phyloP scores from a whole-genome alignment of 208 protist genomes.

The Novymonas esmeraldas region DNA sequence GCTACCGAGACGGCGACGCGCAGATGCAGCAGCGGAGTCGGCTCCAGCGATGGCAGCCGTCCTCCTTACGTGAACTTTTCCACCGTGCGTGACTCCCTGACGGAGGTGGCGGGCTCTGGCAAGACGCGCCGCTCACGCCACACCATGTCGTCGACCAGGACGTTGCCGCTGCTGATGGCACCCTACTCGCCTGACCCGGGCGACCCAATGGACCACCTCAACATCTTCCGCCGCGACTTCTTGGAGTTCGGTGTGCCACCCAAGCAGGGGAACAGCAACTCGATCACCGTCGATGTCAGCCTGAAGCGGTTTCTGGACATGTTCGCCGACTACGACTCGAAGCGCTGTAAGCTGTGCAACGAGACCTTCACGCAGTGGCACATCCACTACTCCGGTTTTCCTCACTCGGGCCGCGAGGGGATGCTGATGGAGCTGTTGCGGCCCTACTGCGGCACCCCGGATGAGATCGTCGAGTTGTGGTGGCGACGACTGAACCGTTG shows the following conservation, averaged over 20 bases:
- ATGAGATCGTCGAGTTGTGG: conserved; percentile 77
- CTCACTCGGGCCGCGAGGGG: conserved; percentile 73
- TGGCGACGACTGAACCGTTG: conserved; percentile 64
- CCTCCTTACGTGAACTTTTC: too few relatives aligned
- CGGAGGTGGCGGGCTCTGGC: too few relatives aligned
- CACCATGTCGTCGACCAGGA: too few relatives aligned
- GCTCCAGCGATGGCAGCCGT: too few relatives aligned
- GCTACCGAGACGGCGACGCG: too few relatives aligned
- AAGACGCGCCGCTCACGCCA: too few relatives aligned
- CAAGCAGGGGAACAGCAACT: conserved; percentile 3
- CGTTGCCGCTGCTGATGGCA: conserved; percentile 13
- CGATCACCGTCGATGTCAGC: conserved; percentile 67
- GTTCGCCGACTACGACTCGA: conserved; percentile 80
- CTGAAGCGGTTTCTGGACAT: conserved; percentile 71
- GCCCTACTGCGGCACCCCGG: conserved; percentile 79
- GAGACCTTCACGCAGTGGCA: conserved; percentile 83
- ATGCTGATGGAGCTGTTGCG: conserved; percentile 83
- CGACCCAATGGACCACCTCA: conserved; percentile 45
- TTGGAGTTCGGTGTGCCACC: conserved; percentile 11
- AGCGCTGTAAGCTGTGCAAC: conserved; percentile 89
- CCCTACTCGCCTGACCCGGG: conserved; percentile 2
- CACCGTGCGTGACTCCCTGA: too few relatives aligned
- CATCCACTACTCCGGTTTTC: conserved; percentile 60
- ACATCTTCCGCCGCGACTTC: conserved; percentile 79
- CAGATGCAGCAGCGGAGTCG: too few relatives aligned